Evolutionary conservation across 164 flowering plant genomes (phyloP).

Genomic region (Tetracentron sinense): DNA sequence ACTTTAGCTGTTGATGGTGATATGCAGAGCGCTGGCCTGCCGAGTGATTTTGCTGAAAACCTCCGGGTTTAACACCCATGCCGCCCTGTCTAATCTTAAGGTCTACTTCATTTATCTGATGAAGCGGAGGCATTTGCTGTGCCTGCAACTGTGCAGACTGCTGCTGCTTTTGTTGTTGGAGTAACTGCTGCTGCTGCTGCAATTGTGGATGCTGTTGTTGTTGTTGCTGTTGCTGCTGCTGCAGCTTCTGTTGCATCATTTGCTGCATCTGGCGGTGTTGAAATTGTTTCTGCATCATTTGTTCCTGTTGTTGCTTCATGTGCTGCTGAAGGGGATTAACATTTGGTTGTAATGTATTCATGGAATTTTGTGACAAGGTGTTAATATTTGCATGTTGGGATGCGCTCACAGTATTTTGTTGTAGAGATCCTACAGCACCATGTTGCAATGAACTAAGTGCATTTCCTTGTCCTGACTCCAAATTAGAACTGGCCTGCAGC

Average conservation of each 20-base stretch:
- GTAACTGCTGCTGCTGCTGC: constrained; percentile 24
- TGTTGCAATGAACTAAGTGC: constrained; percentile 51
- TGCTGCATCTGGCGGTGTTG: constrained; percentile 36
- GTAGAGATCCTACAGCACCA: constrained; percentile 41
- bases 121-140: constrained; percentile 56
- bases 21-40: constrained; percentile 48
- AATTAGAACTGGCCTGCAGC: constrained; percentile 46
- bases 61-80: constrained; percentile 47
- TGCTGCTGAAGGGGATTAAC: constrained; percentile 47
- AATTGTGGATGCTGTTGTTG: constrained; percentile 12
- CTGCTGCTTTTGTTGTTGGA: constrained; percentile 44
- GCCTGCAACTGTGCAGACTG: constrained; percentile 41
- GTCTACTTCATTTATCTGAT: constrained; percentile 64
- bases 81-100: constrained; percentile 58
- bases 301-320: constrained; percentile 57
- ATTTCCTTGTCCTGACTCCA: constrained; percentile 73
- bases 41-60: constrained; percentile 54
- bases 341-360: constrained; percentile 47
- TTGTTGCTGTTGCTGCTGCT: constrained; percentile 27
- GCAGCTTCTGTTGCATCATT: constrained; percentile 28
- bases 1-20: constrained; percentile 59
- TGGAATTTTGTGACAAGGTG: constrained; percentile 48
- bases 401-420: constrained; percentile 50
- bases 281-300: background rate
- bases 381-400: constrained; percentile 52